Evolutionary conservation across 2,329 filamentous ascomycete species (phyloP), one percentile per base, ranked within the genome.

Genomic region (Dryadomyces quercivorus): DNA sequence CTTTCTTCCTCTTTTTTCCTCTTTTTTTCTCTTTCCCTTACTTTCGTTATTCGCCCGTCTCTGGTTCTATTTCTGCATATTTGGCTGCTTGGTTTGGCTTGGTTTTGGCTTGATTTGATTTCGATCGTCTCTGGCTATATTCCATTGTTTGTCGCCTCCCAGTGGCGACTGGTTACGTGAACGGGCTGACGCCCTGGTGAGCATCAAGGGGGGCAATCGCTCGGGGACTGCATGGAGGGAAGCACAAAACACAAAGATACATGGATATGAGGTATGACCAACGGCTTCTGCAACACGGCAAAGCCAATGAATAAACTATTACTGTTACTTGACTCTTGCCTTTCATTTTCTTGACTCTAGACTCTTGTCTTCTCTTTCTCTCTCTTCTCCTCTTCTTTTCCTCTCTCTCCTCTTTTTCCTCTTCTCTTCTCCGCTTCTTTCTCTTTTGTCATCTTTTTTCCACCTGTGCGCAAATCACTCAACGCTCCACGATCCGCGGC

Each of bases 201-300:
- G 38, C 50, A 44, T 38, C 50, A 45, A 40, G 15, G 36, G 36
- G 36, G 36, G 36, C 15, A 12, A 40, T 40, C 36, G 36, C 36
- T 40, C 36, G 36, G 36, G 36, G 36, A 40, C 36, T 40, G 40
- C 40, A 34, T 44, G 50, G 38, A 51, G 21, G 38, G 5, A 31
- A 40, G 20, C 21, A 21, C 26, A 51, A 44, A 44, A 44, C 18
- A 44, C 21, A 26, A 40, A 40, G 36, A 40, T 40, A 40, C 22
- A 31, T 44, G 40, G 21, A 46, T 22, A 52, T 52, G 51, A 52
- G 42, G 40, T 36, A 52, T 52, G 51, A 47, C 51, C 43, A n/a
- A 15, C 12, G 51, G 31, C 31, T 26, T 36, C 43, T 50, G 26
- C 26, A 50, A 50, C 5, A 18, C n/a, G 16, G 15, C 22, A 45